These are phyloP conservation scores for Rasamsonia emersonii DNA, from an alignment of 2,329 filamentous ascomycete genomes.

Conservation along the genomic window DNA sequence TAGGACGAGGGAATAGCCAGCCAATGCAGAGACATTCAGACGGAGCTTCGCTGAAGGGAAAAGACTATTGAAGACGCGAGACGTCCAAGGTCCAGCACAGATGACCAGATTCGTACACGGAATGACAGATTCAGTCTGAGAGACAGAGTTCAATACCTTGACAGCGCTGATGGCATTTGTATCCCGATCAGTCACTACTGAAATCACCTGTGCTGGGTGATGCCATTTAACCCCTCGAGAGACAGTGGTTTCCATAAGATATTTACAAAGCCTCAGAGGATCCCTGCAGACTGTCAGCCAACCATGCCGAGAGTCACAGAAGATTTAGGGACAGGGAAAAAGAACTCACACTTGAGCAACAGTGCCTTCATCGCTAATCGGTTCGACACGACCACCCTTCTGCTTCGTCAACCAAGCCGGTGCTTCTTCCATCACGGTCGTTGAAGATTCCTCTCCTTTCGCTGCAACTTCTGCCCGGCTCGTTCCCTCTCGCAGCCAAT, in stretches of 20 bases:
- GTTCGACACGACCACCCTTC: slow-evolving; percentile 49
- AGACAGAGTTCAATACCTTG: slow-evolving; percentile 37
- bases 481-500: slow-evolving; percentile 58
- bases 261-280: slow-evolving; percentile 57
- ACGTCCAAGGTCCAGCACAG: slow-evolving; percentile 63
- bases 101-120: slow-evolving; percentile 59
- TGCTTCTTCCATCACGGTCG: slow-evolving; percentile 15
- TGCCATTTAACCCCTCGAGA: slow-evolving; percentile 56
- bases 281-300: slow-evolving; percentile 40
- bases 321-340: not conserved
- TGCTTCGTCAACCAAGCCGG: slow-evolving; percentile 53
- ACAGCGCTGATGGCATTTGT: slow-evolving; percentile 45
- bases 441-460: slow-evolving; percentile 23
- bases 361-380: slow-evolving; percentile 52
- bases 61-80: slow-evolving; percentile 53
- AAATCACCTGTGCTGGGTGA: slow-evolving; percentile 52
- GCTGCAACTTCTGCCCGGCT: slow-evolving; percentile 51
- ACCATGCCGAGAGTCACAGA: not conserved
- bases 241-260: slow-evolving; percentile 52
- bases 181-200: slow-evolving; percentile 42
- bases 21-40: slow-evolving; percentile 54
- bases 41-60: slow-evolving; percentile 49
- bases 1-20: slow-evolving; percentile 65
- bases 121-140: slow-evolving; percentile 28
- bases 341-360: slow-evolving; percentile 56